Base-by-base conservation (phyloP, 2,329 filamentous ascomycete species). In the Diaporthe amygdali region DNA sequence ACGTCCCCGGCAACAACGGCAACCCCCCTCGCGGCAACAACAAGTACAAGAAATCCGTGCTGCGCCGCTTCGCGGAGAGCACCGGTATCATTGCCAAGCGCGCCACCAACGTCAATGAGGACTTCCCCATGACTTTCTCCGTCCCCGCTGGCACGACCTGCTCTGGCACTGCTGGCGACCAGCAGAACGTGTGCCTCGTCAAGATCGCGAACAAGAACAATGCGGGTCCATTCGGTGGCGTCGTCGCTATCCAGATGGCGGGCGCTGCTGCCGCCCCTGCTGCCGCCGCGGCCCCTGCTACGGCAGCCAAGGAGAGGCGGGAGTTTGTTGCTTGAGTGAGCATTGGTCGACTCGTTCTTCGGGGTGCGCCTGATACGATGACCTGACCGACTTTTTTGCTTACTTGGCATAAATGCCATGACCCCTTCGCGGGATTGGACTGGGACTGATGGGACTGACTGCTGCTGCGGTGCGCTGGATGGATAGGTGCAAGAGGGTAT, bases 171-270 rank as follows among this genome's bases (percentile, higher is more conserved):
- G 71, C 82, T 25, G 78, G 73, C 20, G 78, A 79, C 47, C 66
- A 78, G 72, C 39, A 61, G 4, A 81, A 81, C 69, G 81, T 84
- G 69, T 85, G 83, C 76, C 75, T 84, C 32, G 78, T 83, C 74
- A 84, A 84, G 79, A 80, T 85, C 70, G 81, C 81, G 68, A 85
- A 85, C 77, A 75, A 75, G 68, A 82, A 82, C 75, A 70, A 70
- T 14, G 81, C 80, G 3, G 83, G 83, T 0, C 83, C 83, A 7
- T 84, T 85, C 73, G 83, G 82, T 47, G 83, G 82, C 27, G 78
- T 81, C 30, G 74, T 84, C 10, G 79, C 82, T 20, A 78, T 84
- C 72, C 83, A 84, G 77, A 81, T 83, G 64, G 80, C 72, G 17
- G 71, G 72, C 39, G 67, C 55, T 17, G 59, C 68, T 46, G 70